Percentiles rank a stretch among this genome's conserved stretches.
Evolutionary conservation across 257 asterid species (phyloP).

Genomic region (Leptodermis oblonga): DNA sequence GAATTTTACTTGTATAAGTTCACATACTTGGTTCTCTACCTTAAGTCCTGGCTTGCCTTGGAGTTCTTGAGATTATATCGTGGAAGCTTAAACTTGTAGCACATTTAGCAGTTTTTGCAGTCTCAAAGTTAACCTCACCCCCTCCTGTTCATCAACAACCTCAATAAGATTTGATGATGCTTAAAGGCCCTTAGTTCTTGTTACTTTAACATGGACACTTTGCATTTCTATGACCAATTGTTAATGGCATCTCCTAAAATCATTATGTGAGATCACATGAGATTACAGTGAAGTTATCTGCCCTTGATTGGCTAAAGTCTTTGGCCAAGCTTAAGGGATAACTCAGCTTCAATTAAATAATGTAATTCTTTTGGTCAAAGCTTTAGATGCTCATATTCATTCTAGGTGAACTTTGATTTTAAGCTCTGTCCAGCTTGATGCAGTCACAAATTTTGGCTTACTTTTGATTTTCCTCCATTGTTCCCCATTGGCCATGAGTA

Average conservation of each 20-base stretch:
- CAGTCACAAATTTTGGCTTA: background rate
- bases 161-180: background rate
- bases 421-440: slow-evolving; percentile 7
- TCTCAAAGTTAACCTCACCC: background rate
- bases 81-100: background rate
- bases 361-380: background rate
- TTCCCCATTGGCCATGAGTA: background rate
- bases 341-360: background rate
- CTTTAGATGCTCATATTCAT: background rate
- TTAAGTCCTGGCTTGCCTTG: background rate
- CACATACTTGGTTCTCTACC: too few relatives aligned
- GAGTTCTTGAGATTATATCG: background rate
- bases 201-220: background rate
- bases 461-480: background rate
- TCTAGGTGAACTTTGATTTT: too few relatives aligned
- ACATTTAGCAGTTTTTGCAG: background rate
- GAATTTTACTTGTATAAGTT: too few relatives aligned
- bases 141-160: too few relatives aligned
- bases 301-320: background rate
- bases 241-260: background rate
- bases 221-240: background rate
- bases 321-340: background rate
- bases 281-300: too few relatives aligned
- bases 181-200: background rate
- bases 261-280: background rate